Base-by-base conservation (phyloP, 169 alveolate genomes). In the Plasmodium vinckei region DNA sequence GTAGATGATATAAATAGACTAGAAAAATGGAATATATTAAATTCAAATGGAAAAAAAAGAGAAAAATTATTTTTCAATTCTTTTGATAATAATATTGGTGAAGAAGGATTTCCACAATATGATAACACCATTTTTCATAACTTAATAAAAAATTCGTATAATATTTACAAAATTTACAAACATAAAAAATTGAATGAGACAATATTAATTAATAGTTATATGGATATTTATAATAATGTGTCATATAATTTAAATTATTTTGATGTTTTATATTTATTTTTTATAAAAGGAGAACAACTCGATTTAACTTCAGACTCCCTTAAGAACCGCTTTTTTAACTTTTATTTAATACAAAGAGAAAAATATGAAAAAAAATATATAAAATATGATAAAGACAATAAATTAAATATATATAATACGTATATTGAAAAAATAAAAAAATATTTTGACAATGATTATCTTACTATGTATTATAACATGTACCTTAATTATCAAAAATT, bases 151-250 rank as follows among this genome's bases (percentile, higher is more conserved):
- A 63, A 39, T 6, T 67, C 69, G 9, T 9, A 33, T 15, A 15
- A 67, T 47, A 27, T 82, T 67, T 72, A 82, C 33, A 82, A 57
- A 67, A 82, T 82, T 53, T 82, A 82, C 23, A 82, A 82, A 82
- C 68, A 65, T 33, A 82, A 54, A 42, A 60, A 67, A 15, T 39
- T 54, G 19, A 82, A 82, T 21, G 90, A 65, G n/a, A 42, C 59
- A 12, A 17, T 82, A 65, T 60, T 82, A 6, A 6, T 82, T 61
- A 54, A 82, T 17, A 56, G 67, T 82, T 82, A 21, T 59, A 23
- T 67, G 61, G 15, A 70, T 49, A 49, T 54, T 49, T 23, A 23
- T 60, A 82, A 82, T 54, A 71, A 67, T 47, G 33, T 70, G 17
- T 21, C 84, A 4, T 82, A 82, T 60, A 51, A 69, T 10, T 3